These are phyloP conservation scores for Dichotomocladium elegans DNA, from an alignment of 371 early-diverging fungal species.

Conservation along the genomic window DNA sequence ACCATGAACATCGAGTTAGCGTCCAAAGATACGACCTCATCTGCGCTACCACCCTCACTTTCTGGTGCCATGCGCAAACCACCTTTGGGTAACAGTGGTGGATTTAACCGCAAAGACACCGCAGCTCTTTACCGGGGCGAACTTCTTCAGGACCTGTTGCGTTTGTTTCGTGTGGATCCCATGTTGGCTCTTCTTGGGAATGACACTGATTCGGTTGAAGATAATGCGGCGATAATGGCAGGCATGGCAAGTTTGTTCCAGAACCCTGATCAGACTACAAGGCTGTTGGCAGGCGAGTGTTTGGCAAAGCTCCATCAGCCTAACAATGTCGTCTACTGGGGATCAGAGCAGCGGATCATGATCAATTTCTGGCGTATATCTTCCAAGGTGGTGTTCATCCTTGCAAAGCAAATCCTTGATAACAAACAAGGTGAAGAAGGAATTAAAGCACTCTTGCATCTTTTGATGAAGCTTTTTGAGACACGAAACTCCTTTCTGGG, in stretches of 20 bases:
- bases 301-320: constrained; percentile 57
- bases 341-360: constrained; percentile 45
- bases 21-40: background rate
- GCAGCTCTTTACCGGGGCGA: constrained; percentile 49
- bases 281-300: constrained; percentile 63
- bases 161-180: constrained; percentile 66
- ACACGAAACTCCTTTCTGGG: constrained; percentile 64
- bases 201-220: constrained; percentile 41
- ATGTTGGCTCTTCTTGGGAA: constrained; percentile 52
- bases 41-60: background rate
- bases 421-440: constrained; percentile 55
- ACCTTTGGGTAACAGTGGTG: background rate
- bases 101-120: constrained; percentile 18
- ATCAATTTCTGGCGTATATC: constrained; percentile 62
- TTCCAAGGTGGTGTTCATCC: constrained; percentile 42
- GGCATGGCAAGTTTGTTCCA: constrained; percentile 61
- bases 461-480: constrained; percentile 57
- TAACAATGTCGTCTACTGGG: constrained; percentile 55
- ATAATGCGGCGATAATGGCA: constrained; percentile 57
- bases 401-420: constrained; percentile 49
- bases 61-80: background rate
- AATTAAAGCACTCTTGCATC: constrained; percentile 45
- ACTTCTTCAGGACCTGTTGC: constrained; percentile 61
- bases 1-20: constrained; percentile 16
- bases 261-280: constrained; percentile 57